phyloP scores from a whole-genome alignment of 768 basidiomycete species.

The Suillus hirtellus region DNA sequence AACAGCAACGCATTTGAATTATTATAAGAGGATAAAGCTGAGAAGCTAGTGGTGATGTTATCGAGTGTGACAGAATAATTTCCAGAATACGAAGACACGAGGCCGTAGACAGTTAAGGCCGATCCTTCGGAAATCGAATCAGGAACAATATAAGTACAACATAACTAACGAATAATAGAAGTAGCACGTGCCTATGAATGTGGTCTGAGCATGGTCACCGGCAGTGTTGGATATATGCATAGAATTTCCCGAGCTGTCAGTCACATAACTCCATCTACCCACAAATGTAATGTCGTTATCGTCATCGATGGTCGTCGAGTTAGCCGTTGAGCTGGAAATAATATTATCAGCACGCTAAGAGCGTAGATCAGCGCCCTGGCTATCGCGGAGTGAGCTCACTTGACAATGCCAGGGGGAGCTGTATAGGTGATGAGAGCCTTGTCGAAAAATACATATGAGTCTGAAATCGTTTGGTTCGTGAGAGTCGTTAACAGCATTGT shows the following conservation, averaged over 20 bases:
- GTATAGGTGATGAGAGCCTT: constrained; percentile 50
- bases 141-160: constrained; percentile 6
- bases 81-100: constrained; percentile 57
- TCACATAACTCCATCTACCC: constrained; percentile 55
- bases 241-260: constrained; percentile 29
- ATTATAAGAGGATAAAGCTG: constrained; percentile 54
- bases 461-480: constrained; percentile 30
- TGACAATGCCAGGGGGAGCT: constrained; percentile 30
- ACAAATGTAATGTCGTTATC: constrained; percentile 45
- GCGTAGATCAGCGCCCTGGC: constrained; percentile 4
- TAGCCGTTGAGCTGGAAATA: constrained; percentile 35
- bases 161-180: constrained; percentile 2
- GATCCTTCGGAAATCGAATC: constrained; percentile 45
- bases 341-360: constrained; percentile 22
- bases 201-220: constrained; percentile 45
- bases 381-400: constrained; percentile 32
- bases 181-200: constrained; percentile 48
- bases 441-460: constrained; percentile 55
- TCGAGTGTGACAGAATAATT: constrained; percentile 60
- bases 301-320: constrained; percentile 43
- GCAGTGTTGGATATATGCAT: constrained; percentile 36
- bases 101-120: constrained; percentile 59
- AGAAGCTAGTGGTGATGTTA: constrained; percentile 46
- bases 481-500: constrained; percentile 55
- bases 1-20: constrained; percentile 58